A percentile compares a stretch with the other conserved stretches of the same genome.
Evolutionary conservation across 345 rosid species (phyloP).

Genomic region (Psidium friedrichsthalianum): DNA sequence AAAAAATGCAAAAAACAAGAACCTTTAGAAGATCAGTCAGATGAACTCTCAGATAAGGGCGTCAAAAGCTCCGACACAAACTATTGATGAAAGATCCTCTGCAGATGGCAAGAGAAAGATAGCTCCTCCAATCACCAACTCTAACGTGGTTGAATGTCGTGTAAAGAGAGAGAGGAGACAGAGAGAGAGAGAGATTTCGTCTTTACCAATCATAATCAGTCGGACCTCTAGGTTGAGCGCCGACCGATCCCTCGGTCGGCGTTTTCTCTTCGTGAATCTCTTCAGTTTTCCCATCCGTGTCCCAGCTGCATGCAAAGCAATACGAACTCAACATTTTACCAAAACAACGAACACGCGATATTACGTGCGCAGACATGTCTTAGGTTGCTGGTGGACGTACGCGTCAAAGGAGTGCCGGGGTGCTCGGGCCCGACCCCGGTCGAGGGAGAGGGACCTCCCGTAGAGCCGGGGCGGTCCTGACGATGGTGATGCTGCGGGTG

Average conservation of each 20-base stretch:
- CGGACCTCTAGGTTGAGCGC: conserved; percentile 34
- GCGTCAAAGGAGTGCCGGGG: conserved; percentile 41
- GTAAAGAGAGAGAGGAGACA: not conserved
- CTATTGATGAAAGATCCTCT: not conserved
- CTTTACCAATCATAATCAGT: conserved; percentile 51
- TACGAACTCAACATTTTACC: not conserved
- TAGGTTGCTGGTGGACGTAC: conserved; percentile 12
- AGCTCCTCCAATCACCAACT: not conserved
- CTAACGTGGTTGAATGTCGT: not conserved
- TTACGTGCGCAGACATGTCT: not conserved
- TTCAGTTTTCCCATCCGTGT: conserved; percentile 40
- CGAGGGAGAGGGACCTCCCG: conserved; percentile 14
- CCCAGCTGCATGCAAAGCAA: conserved; percentile 34
- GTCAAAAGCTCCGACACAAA: not conserved
- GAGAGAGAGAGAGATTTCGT: not conserved
- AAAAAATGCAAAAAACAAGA: conserved; percentile 35
- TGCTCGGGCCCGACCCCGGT: conserved; percentile 25
- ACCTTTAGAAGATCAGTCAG: not conserved
- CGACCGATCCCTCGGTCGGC: conserved; percentile 13
- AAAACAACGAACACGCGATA: not conserved
- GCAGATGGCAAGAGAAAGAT: not conserved
- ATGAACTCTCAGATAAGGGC: not conserved
- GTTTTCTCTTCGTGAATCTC: conserved; percentile 25
- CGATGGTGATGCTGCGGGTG: conserved; percentile 60
- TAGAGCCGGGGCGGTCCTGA: conserved; percentile 32